Conservation (phyloP, 371 early-diverging fungal genomes). For the Entomophthora muscae region DNA sequence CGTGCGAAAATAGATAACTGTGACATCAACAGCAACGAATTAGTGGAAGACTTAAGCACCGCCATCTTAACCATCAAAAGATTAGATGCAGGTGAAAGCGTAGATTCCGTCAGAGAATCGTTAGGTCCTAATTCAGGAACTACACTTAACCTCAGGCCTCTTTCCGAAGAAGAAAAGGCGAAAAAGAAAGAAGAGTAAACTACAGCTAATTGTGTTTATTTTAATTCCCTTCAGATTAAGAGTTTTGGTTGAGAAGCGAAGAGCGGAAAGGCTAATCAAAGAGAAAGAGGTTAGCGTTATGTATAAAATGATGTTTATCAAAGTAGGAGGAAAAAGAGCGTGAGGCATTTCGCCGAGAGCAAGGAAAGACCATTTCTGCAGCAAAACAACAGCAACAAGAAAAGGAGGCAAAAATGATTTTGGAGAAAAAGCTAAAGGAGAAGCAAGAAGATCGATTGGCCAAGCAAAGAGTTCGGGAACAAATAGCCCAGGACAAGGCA, state of each 20-base stretch:
- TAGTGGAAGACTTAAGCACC: constrained; percentile 3
- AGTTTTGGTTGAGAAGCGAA: not conserved
- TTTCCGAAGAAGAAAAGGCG: constrained; percentile 8
- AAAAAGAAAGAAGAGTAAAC: constrained; percentile 8
- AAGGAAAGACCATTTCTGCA: not conserved
- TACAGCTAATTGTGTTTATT: not conserved
- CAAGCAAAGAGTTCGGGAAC: not conserved
- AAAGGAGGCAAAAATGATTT: constrained; percentile 6
- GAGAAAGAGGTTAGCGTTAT: not conserved
- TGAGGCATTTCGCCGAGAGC: not conserved
- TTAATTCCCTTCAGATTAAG: not conserved
- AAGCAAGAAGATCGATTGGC: constrained; percentile 3
- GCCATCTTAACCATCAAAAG: constrained; percentile 2
- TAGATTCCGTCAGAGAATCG: not conserved
- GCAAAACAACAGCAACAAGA: constrained; percentile 4
- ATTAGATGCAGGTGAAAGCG: constrained; percentile 5
- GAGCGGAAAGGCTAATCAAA: not conserved
- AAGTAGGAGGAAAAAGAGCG: constrained; percentile 2
- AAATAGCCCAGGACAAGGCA: constrained; percentile 4
- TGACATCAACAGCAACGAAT: not conserved
- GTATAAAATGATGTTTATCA: not conserved
- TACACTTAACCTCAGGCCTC: constrained; percentile 4
- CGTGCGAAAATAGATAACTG: not conserved
- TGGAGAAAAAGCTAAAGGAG: constrained; percentile 6
- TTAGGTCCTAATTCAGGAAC: not conserved